These are phyloP conservation scores for Mucor circinelloides DNA, from an alignment of 371 early-diverging fungal species.

Conservation along the genomic window DNA sequence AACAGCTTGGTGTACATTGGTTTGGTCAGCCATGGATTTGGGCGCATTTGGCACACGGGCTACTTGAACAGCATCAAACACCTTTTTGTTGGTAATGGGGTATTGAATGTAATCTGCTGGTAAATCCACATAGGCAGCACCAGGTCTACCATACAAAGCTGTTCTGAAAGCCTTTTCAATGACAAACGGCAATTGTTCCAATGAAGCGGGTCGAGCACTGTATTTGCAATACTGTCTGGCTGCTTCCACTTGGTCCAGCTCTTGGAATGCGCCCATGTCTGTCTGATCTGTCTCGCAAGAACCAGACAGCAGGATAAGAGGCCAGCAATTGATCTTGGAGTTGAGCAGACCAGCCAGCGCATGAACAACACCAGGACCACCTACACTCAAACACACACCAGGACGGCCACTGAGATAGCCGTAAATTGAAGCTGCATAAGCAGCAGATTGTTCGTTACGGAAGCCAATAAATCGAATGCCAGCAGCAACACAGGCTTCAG, in stretches of 20 bases:
- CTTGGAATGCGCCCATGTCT: constrained; percentile 81
- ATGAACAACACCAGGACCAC: constrained; percentile 84
- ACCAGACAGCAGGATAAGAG: constrained; percentile 66
- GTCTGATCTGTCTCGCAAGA: constrained; percentile 58
- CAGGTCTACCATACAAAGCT: constrained; percentile 69
- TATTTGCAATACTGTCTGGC: constrained; percentile 70
- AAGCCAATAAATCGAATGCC: constrained; percentile 79
- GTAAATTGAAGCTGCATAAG: constrained; percentile 76
- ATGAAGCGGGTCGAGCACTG: constrained; percentile 54
- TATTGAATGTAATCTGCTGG: constrained; percentile 77
- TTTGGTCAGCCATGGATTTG: constrained; percentile 51
- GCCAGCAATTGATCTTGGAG: constrained; percentile 74
- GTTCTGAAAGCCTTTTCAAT: constrained; percentile 63
- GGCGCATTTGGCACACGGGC: constrained; percentile 35
- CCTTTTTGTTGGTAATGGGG: constrained; percentile 26
- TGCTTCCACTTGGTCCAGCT: constrained; percentile 73
- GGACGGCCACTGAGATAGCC: constrained; percentile 71
- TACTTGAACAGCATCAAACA: constrained; percentile 28
- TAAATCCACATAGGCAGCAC: constrained; percentile 74
- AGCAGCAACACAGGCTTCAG: constrained; percentile 71
- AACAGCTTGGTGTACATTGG: constrained; percentile 32
- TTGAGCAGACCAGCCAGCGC: constrained; percentile 75
- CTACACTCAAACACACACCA: constrained; percentile 78
- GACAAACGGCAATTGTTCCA: constrained; percentile 58
- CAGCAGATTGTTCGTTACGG: constrained; percentile 80